phyloP scores from a whole-genome alignment of 1,284 basidiomycete species.

The Volvariella surrecta region DNA sequence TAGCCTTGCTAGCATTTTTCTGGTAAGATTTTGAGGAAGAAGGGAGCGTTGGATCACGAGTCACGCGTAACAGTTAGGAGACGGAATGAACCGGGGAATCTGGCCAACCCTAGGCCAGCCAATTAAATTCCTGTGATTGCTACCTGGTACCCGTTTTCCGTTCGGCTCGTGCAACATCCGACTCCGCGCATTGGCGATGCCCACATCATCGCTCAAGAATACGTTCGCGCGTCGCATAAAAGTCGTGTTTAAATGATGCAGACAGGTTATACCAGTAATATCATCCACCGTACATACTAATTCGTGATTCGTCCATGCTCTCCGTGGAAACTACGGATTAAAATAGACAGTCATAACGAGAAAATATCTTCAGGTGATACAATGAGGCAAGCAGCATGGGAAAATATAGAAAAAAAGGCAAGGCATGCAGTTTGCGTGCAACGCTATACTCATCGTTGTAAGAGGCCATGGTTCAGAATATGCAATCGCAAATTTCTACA shows the following conservation, averaged over 20 bases:
- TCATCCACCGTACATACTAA: neutral
- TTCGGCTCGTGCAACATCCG: neutral
- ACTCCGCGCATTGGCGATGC: no score
- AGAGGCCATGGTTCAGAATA: slow-evolving; percentile 50
- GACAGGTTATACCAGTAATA: slow-evolving; percentile 8
- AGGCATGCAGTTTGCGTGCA: no score
- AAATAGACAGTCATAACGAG: neutral
- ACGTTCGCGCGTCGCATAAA: neutral
- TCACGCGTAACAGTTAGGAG: slow-evolving; percentile 25
- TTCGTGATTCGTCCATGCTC: no score
- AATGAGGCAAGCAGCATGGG: no score
- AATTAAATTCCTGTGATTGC: slow-evolving; percentile 22
- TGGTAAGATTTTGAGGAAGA: slow-evolving; percentile 31
- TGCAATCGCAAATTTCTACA: slow-evolving; percentile 65
- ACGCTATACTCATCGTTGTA: no score
- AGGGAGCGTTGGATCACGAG: slow-evolving; percentile 22
- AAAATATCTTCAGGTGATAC: neutral
- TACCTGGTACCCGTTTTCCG: slow-evolving; percentile 10
- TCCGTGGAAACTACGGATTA: slow-evolving; percentile 1
- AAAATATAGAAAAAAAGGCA: no score
- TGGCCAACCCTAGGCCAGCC: slow-evolving; percentile 18
- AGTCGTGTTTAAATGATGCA: neutral
- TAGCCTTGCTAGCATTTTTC: slow-evolving; percentile 73
- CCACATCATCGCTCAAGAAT: no score
- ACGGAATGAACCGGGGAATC: slow-evolving; percentile 32